Evolutionary conservation across 2,329 filamentous ascomycete species (phyloP).

Genomic region (Claviceps pazoutovae): DNA sequence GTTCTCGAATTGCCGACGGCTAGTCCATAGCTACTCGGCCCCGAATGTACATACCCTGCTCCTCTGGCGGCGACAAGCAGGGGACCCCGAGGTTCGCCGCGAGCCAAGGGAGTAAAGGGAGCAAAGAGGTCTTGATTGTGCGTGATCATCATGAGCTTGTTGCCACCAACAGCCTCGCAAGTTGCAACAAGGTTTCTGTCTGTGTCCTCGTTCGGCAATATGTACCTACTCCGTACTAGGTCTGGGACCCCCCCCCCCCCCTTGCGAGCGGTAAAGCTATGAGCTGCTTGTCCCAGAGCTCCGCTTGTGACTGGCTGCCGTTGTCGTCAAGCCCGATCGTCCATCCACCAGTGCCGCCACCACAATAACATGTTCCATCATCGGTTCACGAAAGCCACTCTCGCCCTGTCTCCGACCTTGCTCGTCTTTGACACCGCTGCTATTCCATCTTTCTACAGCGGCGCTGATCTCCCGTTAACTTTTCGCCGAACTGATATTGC

Average conservation of each 20-base stretch:
- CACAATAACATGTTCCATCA: not conserved
- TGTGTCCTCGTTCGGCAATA: no score
- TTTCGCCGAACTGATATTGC: not conserved
- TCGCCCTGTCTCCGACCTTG: not conserved
- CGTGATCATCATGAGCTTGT: not conserved
- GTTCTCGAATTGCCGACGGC: not conserved
- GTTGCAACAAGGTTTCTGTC: not conserved
- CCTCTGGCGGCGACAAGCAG: not conserved
- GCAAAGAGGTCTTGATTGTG: not conserved
- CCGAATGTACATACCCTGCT: not conserved
- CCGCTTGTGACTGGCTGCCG: not conserved
- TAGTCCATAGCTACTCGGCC: not conserved
- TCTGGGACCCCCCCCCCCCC: no score
- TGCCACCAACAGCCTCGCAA: not conserved
- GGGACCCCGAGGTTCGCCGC: not conserved
- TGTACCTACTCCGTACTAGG: no score
- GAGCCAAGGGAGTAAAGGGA: not conserved
- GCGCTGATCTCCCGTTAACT: no score
- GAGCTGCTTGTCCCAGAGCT: not conserved
- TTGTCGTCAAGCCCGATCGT: not conserved
- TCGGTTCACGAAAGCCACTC: not conserved
- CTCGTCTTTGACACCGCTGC: not conserved
- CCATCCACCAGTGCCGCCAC: not conserved
- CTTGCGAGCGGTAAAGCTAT: no score
- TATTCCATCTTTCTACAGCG: not conserved